Evolutionary conservation across 495 filamentous ascomycete genomes (phyloP).

Genomic region (Neurospora discreta): DNA sequence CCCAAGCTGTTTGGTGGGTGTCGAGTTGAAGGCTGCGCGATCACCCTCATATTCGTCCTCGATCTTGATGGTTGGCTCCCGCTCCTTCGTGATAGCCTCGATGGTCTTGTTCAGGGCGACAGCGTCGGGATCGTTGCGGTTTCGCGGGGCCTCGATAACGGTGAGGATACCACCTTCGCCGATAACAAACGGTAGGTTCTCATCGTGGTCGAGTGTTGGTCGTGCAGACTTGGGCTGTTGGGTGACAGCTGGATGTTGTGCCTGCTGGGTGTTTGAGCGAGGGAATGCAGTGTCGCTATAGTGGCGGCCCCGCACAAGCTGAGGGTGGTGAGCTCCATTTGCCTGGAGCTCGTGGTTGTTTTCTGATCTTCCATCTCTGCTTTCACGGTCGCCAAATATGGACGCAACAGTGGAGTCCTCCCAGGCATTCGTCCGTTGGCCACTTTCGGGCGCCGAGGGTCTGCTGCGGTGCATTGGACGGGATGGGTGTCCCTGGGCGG

Average conservation of each 20-base stretch:
- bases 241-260: slow-evolving; percentile 1
- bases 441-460: slow-evolving; percentile 18
- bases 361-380: slow-evolving; percentile 18
- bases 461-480: slow-evolving; percentile 22
- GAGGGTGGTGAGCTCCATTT: neutral
- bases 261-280: slow-evolving; percentile 3
- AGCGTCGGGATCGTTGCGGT: slow-evolving; percentile 1
- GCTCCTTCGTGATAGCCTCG: slow-evolving; percentile 5
- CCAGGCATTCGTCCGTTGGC: slow-evolving; percentile 19
- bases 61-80: slow-evolving; percentile 8
- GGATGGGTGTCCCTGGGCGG: slow-evolving; percentile 9
- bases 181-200: slow-evolving; percentile 23
- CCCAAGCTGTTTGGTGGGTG: slow-evolving; percentile 14
- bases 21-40: slow-evolving; percentile 13
- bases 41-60: slow-evolving; percentile 17
- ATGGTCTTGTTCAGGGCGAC: slow-evolving; percentile 3
- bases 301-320: slow-evolving; percentile 12
- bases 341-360: slow-evolving; percentile 14
- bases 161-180: slow-evolving; percentile 22
- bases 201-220: slow-evolving; percentile 6
- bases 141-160: slow-evolving; percentile 12
- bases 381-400: slow-evolving; percentile 23
- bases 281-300: slow-evolving; percentile 12
- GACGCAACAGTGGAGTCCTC: slow-evolving; percentile 28
- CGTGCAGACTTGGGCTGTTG: slow-evolving; percentile 2